Base-by-base conservation (phyloP, 495 filamentous ascomycete genomes). In the Glutinoglossum americanum region DNA sequence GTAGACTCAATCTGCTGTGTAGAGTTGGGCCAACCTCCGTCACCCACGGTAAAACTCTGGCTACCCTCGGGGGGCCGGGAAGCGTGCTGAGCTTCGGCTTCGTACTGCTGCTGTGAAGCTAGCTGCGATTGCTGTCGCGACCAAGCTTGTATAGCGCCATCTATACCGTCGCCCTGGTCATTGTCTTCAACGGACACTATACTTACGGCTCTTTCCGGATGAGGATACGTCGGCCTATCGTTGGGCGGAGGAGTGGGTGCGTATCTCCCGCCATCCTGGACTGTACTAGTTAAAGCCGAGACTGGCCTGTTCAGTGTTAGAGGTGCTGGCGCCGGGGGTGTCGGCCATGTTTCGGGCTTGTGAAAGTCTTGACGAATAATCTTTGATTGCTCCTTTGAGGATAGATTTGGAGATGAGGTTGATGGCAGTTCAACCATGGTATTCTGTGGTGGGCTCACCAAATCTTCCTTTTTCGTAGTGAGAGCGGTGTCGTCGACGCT, bases 401-500 rank as follows among this genome's bases (percentile, higher is more conserved):
- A n/a, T 28, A 30, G 11, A 45, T 35, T 41, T 11, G 37, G n/a
- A 60, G 56, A 27, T 13, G 44, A 49, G 11, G 61, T 57, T 51
- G 51, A 57, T 44, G 64, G 63, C 59, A 66, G 49, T 56, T 66
- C 64, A 51, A 62, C 48, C 37, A 39, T 39, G 23, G 54, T 45
- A 13, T 57, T 56, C 13, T 32, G 15, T 19, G 51, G 21, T 3
- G 48, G 27, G 11, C 9, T 55, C 30, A 26, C 28, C n/a, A 27
- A 21, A 30, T 44, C 61, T 13, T 55, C 57, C n/a, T 55, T 55
- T 48, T 58, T 66, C 9, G 57, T 56, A 11, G 49, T 58, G 30
- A 56, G 56, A 57, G 63, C 64, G 28, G 62, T 62, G 51, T 69
- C 66, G 41, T 69, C 66, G 37, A 68, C 47, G n/a, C 47, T 57